Evolutionary conservation across 2,329 filamentous ascomycete species (phyloP).

Genomic region (Alternaria ethzedia): DNA sequence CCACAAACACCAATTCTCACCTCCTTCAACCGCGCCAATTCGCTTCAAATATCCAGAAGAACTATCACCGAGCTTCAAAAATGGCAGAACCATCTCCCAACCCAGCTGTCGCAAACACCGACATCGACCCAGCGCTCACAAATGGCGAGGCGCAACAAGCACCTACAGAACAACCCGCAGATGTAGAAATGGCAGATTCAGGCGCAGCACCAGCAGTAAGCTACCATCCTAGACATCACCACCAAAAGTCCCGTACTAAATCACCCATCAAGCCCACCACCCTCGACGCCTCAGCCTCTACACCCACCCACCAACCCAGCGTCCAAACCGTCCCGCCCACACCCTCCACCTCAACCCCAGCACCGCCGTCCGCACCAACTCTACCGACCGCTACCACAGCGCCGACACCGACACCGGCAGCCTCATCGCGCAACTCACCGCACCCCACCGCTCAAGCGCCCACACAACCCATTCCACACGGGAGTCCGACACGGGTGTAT

Average conservation of each 20-base stretch:
- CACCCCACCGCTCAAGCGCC: slow-evolving; percentile 42
- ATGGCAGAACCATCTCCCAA: slow-evolving; percentile 8
- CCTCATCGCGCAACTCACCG: slow-evolving; percentile 44
- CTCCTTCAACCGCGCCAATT: background rate
- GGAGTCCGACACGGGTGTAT: slow-evolving; percentile 56
- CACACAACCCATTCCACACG: slow-evolving; percentile 52
- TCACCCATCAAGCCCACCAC: background rate
- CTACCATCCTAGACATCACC: background rate
- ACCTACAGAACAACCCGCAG: slow-evolving; percentile 15
- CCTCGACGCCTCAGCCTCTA: background rate
- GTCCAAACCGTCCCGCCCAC: slow-evolving; percentile 18
- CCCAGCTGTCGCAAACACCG: slow-evolving; percentile 17
- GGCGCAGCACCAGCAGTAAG: slow-evolving; percentile 13
- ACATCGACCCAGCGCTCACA: slow-evolving; percentile 22
- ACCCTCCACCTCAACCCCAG: slow-evolving; percentile 2
- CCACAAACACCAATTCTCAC: background rate
- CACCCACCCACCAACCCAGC: slow-evolving; percentile 7
- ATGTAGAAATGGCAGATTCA: slow-evolving; percentile 42
- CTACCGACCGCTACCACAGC: background rate
- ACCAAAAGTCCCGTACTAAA: background rate
- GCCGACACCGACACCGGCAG: slow-evolving; percentile 19
- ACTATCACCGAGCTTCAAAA: background rate
- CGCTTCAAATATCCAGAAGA: background rate
- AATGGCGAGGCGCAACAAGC: slow-evolving; percentile 23
- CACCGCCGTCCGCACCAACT: slow-evolving; percentile 3